phyloP scores from a whole-genome alignment of 768 basidiomycete species.

The Leccinum obscurum region DNA sequence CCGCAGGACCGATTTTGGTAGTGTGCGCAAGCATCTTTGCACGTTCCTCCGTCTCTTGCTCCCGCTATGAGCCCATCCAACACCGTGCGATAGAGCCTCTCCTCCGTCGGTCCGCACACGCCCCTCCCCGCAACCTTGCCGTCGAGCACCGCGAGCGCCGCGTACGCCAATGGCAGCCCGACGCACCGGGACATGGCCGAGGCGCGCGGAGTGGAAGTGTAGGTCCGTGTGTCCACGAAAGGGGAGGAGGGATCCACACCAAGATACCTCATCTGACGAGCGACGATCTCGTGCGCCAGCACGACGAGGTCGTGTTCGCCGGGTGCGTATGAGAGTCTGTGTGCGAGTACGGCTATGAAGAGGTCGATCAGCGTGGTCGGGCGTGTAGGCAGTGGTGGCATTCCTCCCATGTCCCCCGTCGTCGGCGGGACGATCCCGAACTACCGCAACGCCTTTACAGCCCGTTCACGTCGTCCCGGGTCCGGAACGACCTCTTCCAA shows the following conservation, averaged over 20 bases:
- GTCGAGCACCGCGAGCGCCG: too few species aligned
- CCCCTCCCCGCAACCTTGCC: too few species aligned
- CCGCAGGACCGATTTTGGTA: too few species aligned
- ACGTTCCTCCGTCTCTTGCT: too few species aligned
- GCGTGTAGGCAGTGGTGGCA: slow-evolving; percentile 46
- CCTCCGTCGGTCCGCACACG: too few species aligned
- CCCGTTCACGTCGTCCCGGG: slow-evolving; percentile 21
- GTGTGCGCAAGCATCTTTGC: too few species aligned
- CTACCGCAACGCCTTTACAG: slow-evolving; percentile 48
- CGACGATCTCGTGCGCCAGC: slow-evolving; percentile 79
- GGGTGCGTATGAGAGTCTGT: slow-evolving; percentile 66
- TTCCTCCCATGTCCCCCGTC: slow-evolving; percentile 7
- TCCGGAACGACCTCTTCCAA: slow-evolving; percentile 26
- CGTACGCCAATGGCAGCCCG: slow-evolving; percentile 75
- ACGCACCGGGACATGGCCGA: slow-evolving; percentile 91
- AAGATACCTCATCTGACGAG: slow-evolving; percentile 19
- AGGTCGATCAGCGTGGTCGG: slow-evolving; percentile 64
- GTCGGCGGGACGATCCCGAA: slow-evolving; percentile 13
- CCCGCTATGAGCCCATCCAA: too few species aligned
- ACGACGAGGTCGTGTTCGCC: slow-evolving; percentile 86
- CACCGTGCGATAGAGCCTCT: too few species aligned
- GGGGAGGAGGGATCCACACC: too few species aligned
- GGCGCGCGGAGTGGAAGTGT: slow-evolving; percentile 57
- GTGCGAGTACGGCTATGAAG: slow-evolving; percentile 71
- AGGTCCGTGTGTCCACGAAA: slow-evolving; percentile 43